Base-by-base conservation (phyloP, 2,329 filamentous ascomycete species). In the Amauroascus niger region DNA sequence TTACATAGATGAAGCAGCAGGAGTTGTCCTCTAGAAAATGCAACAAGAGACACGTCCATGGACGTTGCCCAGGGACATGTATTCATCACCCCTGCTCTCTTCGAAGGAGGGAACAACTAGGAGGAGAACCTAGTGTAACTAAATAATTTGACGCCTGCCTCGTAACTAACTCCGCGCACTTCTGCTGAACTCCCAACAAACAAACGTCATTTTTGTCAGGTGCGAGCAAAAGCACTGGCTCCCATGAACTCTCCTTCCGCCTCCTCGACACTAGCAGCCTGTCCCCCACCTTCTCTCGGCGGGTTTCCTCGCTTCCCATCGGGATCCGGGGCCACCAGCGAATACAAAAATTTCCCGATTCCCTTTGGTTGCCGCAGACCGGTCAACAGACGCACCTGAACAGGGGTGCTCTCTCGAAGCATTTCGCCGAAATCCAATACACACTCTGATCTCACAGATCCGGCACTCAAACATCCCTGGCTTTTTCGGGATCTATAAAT, bases 241-340 rank as follows among this genome's bases (percentile, higher is more conserved):
- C 37, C 37, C 18, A n/a, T 41, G 18, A 41, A 41, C 4, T 20
- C 26, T 20, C 26, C 40, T 30, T 5, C 32, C 13, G 8, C 11
- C 32, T 39, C 35, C 18, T 18, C 35, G 18, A 13, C 13, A 16
- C 40, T 52, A 52, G 39, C 24, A 3, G 8, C 20, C 16, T 28
- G 14, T 46, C 18, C 50, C 50, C 50, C 50, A 52, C 41, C 46
- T 18, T 41, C n/a, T n/a, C 40, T 37, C 30, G 40, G 41, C 53
- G 53, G 53, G 32, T 55, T 50, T 20, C 26, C 32, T 46, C 53
- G 53, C 53, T 55, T 55, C 46, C 40, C 53, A 39, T 47, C 53
- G 53, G 7, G 33, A 28, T 11, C 49, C 37, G 50, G 50, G 46
- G 50, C 39, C 41, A 11, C 32, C 41, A 40, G 18, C 50, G 50